These are phyloP conservation scores for Gigaspora rosea DNA, from an alignment of 192 early-diverging fungal genomes.

Conservation along the genomic window DNA sequence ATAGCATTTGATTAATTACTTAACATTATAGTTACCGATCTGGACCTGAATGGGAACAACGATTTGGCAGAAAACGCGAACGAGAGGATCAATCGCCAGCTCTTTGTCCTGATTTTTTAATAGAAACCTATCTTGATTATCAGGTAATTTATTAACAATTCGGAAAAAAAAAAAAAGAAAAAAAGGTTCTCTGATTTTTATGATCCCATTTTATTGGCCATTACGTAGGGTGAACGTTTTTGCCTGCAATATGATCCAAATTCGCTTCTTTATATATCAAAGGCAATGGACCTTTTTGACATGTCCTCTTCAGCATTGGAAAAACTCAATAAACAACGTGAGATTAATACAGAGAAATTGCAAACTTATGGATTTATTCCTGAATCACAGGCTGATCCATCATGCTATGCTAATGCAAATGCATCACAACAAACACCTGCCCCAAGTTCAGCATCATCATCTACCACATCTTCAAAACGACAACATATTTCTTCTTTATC, in stretches of 20 bases:
- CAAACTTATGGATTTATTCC: constrained; percentile 35
- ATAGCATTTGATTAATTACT: neutral
- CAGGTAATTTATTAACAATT: constrained; percentile 37
- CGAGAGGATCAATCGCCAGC: constrained; percentile 73
- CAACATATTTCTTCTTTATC: constrained; percentile 24
- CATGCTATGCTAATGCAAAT: constrained; percentile 24
- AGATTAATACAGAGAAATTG: constrained; percentile 38
- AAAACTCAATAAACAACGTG: constrained; percentile 45
- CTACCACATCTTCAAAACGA: neutral
- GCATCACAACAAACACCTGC: constrained; percentile 20
- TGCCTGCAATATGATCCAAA: constrained; percentile 93
- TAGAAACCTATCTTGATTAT: constrained; percentile 96
- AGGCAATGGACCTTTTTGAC: constrained; percentile 99
- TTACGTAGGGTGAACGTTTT: constrained; percentile 80
- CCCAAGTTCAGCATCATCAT: neutral
- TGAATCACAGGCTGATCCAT: constrained; percentile 35
- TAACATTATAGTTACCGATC: constrained; percentile 73
- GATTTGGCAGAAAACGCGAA: constrained; percentile 86
- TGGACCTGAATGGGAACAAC: constrained; percentile 96
- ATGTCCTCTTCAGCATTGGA: constrained; percentile 64
- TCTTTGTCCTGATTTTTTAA: constrained; percentile 90
- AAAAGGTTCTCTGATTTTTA: neutral
- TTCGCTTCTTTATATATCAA: constrained; percentile 90
- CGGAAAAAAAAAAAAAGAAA: neutral
- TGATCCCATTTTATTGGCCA: neutral